Base-by-base conservation (phyloP, 2,329 filamentous ascomycete species). In the Diaporthe citriasiana region DNA sequence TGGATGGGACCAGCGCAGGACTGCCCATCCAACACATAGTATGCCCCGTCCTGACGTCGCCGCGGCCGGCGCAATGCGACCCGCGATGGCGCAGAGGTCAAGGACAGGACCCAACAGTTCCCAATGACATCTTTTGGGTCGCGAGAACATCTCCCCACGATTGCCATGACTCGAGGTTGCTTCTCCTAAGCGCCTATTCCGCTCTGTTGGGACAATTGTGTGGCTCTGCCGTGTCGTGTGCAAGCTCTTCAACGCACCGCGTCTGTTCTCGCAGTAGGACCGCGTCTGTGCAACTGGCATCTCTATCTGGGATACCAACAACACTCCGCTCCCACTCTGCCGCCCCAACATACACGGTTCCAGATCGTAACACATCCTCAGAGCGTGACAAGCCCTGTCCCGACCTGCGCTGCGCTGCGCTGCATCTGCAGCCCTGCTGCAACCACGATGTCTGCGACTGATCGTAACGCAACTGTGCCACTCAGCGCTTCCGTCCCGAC, bases 121-220 rank as follows among this genome's bases (percentile, higher is more conserved):
- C 27, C 9, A 51, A 1, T 45, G 59, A 40, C 59, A 42, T 13
- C 50, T 42, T 50, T 71, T 63, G 56, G 70, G 45, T 25, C 56
- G 70, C 56, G 27, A 33, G 51, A 47, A 51, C 19, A 50, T 40
- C n/a, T 60, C 30, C n/a, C n/a, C 69, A 40, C 38, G 33, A 13
- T 25, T 38, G 5, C 56, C 55, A 38, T 71, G 56, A 63, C 38
- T 60, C 59, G 47, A 27, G 17, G 33, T 63, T 50, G 25, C 50
- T 35, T 51, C 70, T 68, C 33, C 63, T n/a, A 55, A 73, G 72
- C 65, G 72, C 72, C 57, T 70, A 38, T 73, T 19, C 72, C 72
- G 47, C 19, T 35, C 33, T 55, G 30, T n/a, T 47, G 55, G 57
- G 72, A 63, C 45, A 50, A 73, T 70, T 40, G 72, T n/a, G 22